Evolutionary conservation across 345 rosid genomes (phyloP), one percentile per base, ranked within the genome.

Genomic region (Euphorbia lathyris): DNA sequence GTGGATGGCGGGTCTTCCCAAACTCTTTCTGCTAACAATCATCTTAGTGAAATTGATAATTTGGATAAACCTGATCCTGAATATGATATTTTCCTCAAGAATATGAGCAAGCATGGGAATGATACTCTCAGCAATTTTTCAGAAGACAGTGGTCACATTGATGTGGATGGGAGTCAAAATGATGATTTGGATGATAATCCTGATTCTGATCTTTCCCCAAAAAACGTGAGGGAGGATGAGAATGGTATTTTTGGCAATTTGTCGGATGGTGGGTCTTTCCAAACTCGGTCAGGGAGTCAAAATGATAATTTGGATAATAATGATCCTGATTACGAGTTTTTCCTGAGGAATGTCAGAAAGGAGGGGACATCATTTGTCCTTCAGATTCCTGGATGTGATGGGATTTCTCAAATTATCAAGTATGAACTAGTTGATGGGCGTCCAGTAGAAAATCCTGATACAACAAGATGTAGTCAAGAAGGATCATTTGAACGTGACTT

Each of bases 271-370:
- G 68, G 40, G 13, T 25, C 9, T 26, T 50, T 25, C 0, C 27
- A 34, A 14, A 17, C 20, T 30, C 36, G 30, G 30, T 60, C 19
- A 4, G 8, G 51, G 23, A 50, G 26, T 30, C 68, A 32, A 20
- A 42, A 32, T 63, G 65, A 43, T 32, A 17, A 12, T 50, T 40
- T 9, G 38, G 64, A 32, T 42, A 52, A 43, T 34, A 25, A 40
- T 2, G 88, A 90, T 74, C 72, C 74, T 20, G 66, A 72, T 12
- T 87, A 81, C 78, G 60, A 58, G 64, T 48, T 19, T 65, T 82
- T 86, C 74, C 71, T 79, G 60, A 73, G 80, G 51, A 65, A 70
- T 3, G 5, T 58, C 26, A 66, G 53, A 48, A 25, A 45, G 47
- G 61, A 58, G 58, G 71, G 71, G 10, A 36, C 34, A 53, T 79